Evolutionary conservation across 495 filamentous ascomycete genomes (phyloP).

Genomic region (Penicillium goetzii): DNA sequence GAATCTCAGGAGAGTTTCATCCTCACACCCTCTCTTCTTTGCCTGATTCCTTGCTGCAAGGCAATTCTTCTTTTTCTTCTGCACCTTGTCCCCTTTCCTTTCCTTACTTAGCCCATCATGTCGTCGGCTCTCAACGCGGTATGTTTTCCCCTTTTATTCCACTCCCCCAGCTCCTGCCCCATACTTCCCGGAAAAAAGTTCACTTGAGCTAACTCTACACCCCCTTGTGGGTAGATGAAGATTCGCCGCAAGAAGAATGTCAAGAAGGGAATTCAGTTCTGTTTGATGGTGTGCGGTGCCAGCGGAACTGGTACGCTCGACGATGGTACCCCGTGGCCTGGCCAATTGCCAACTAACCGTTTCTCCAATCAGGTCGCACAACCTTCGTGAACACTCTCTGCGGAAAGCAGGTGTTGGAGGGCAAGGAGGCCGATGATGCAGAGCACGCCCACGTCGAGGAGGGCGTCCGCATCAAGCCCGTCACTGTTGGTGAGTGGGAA

Average conservation of each 20-base stretch:
- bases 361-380: slow-evolving; percentile 71
- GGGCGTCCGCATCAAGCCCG: slow-evolving; percentile 95
- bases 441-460: slow-evolving; percentile 89
- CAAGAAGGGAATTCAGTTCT: slow-evolving; percentile 99
- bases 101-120: slow-evolving; percentile 51
- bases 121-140: slow-evolving; percentile 66
- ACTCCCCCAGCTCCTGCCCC: slow-evolving; percentile 43
- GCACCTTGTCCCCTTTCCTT: slow-evolving; percentile 27
- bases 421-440: slow-evolving; percentile 90
- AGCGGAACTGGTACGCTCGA: slow-evolving; percentile 85
- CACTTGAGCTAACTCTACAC: slow-evolving; percentile 28
- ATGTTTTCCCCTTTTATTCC: slow-evolving; percentile 52
- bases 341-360: slow-evolving; percentile 37
- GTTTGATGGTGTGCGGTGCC: slow-evolving; percentile 99
- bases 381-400: slow-evolving; percentile 99
- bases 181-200: slow-evolving; percentile 32
- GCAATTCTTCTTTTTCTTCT: slow-evolving; percentile 17
- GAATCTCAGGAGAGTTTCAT: slow-evolving; percentile 30
- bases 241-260: slow-evolving; percentile 99
- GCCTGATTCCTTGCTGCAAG: slow-evolving; percentile 24
- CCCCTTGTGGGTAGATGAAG: slow-evolving; percentile 67
- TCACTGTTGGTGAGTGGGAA: slow-evolving; percentile 83
- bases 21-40: slow-evolving; percentile 24
- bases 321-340: slow-evolving; percentile 7
- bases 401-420: slow-evolving; percentile 84